A percentile compares a stretch with the other conserved stretches of the same genome.
Conservation (phyloP, 1,284 basidiomycete genomes). For the Thecaphora thlaspeos region DNA sequence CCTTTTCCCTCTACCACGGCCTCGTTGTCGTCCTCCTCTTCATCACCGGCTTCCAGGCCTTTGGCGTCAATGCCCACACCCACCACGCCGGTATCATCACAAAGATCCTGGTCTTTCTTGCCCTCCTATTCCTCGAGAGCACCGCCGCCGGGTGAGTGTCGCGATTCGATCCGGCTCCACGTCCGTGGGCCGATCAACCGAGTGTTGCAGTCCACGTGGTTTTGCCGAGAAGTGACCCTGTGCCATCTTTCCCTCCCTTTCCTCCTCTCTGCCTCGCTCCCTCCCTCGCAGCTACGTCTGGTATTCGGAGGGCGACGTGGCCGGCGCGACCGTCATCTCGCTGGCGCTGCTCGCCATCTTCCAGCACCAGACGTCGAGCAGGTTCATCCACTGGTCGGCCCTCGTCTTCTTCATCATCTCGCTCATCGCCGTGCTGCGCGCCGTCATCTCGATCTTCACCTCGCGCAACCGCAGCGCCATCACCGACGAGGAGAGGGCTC, state of each 20-base stretch:
- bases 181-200: too few species aligned
- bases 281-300: conserved; percentile 65
- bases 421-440: conserved; percentile 78
- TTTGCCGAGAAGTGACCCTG: too few species aligned
- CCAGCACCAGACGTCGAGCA: conserved; percentile 59
- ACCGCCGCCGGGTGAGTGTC: conserved; percentile 69
- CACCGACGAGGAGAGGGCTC: conserved; percentile 78
- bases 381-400: conserved; percentile 84
- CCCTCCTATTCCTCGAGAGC: conserved; percentile 86
- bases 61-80: conserved; percentile 72
- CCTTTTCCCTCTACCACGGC: conserved; percentile 71
- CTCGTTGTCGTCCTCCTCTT: conserved; percentile 90
- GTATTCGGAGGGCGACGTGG: conserved; percentile 82
- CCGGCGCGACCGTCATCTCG: conserved; percentile 80
- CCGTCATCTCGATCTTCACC: conserved; percentile 64
- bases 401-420: conserved; percentile 82
- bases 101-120: conserved; percentile 89
- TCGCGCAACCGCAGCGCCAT: conserved; percentile 61
- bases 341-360: conserved; percentile 66
- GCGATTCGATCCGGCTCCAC: too few species aligned
- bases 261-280: neutral
- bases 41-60: conserved; percentile 83
- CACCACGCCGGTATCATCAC: conserved; percentile 79
- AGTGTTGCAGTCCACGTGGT: too few species aligned
- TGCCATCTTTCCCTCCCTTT: neutral